Base-by-base conservation (phyloP, 352 stramenopile species). In the Plasmopara halstedii region DNA sequence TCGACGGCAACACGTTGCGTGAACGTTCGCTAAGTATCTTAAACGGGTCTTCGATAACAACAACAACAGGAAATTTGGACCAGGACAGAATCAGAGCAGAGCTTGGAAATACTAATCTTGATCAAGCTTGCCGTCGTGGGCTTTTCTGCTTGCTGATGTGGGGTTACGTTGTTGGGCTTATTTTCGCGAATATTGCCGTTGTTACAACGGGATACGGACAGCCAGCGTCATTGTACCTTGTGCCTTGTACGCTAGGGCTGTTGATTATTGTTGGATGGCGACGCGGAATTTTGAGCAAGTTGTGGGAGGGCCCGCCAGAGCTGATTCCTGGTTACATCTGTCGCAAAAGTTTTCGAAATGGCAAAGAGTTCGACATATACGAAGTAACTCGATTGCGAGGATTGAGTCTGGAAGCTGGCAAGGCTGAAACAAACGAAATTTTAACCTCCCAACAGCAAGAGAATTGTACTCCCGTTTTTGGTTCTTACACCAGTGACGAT, bases 211-310 rank as follows among this genome's bases (percentile, higher is more conserved):
- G 79, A 17, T 84, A 94, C 58, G 93, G 93, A 2, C 95, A 99
- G 58, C 95, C 94, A 8, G 94, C 95, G 22, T 72, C 98, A 26
- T 83, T 99, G 68, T 99, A 99, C 65, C 54, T 99, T 6, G 94
- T 98, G 23, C 92, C 92, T 15, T 95, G 79, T 49, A 97, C 86
- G 25, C 69, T 98, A 1, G 89, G 89, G 13, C 58, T 89, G 18
- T 73, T 97, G 27, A 43, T 58, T 13, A 54, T 88, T 42, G 67
- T 94, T 45, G 65, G 62, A 0, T 91, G 80, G 64, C 77, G 61
- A 21, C 81, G 87, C 19, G 84, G 87, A 20, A 95, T 96, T 50
- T 64, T 96, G 11, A 58, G 47, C 21, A 90, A 95, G 48, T 62
- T 98, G 21, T 98, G 88, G 88, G 64, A 89, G 21, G 88, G 88